A percentile compares a stretch with the other conserved stretches of the same genome.
Evolutionary conservation across 1,284 basidiomycete genomes (phyloP).

Genomic region (Anthracocystis panici-leucophaei): DNA sequence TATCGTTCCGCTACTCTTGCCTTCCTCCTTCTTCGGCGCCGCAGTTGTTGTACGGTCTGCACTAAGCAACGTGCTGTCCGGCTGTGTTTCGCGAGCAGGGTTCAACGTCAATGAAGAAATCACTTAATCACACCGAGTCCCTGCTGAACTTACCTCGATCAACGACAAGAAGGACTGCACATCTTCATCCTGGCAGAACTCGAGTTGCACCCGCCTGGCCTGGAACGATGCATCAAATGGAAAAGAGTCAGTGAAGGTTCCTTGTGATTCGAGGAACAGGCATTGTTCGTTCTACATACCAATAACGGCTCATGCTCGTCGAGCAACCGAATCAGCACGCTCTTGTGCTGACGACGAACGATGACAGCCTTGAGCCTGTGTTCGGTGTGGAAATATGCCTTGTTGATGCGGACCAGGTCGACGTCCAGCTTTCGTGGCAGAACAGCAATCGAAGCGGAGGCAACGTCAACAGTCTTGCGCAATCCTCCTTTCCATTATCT

Average conservation of each 20-base stretch:
- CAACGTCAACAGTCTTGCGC: not conserved
- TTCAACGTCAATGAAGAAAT: not conserved
- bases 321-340: conserved; percentile 26
- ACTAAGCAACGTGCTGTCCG: conserved; percentile 5
- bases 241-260: not conserved
- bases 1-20: not conserved
- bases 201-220: conserved; percentile 31
- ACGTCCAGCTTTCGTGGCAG: conserved; percentile 22
- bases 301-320: conserved; percentile 19
- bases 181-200: conserved; percentile 29
- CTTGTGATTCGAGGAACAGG: not conserved
- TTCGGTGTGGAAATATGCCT: conserved; percentile 20
- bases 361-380: conserved; percentile 22
- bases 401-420: conserved; percentile 29
- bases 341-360: conserved; percentile 13
- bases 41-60: not conserved
- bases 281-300: conserved; percentile 14
- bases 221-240: not conserved
- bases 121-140: not conserved
- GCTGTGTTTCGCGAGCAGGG: not conserved
- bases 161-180: conserved; percentile 22
- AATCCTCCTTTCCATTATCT: not conserved
- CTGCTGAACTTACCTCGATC: conserved; percentile 26
- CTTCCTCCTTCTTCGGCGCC: not conserved
- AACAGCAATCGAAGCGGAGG: not conserved